phyloP scores from a whole-genome alignment of 2,329 filamentous ascomycete species.

The Fusarium sp. region DNA sequence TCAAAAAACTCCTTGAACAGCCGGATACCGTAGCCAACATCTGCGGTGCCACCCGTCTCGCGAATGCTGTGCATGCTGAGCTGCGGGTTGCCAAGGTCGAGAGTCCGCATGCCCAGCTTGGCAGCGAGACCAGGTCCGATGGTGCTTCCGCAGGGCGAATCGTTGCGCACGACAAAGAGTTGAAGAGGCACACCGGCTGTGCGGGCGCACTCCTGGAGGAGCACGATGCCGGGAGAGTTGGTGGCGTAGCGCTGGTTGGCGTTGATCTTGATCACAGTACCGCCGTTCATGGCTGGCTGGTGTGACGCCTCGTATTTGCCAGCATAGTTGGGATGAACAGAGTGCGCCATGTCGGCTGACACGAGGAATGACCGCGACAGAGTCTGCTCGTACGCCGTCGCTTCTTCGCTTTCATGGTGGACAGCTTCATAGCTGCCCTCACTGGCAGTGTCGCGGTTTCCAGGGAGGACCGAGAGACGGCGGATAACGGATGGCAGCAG shows the following conservation, averaged over 20 bases:
- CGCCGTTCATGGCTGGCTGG: constrained; percentile 94
- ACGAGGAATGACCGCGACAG: constrained; percentile 91
- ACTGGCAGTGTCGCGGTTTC: constrained; percentile 72
- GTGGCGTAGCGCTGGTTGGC: constrained; percentile 97
- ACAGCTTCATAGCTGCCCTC: constrained; percentile 68
- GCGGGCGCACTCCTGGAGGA: constrained; percentile 87
- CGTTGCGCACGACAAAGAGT: constrained; percentile 95
- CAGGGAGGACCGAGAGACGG: constrained; percentile 83
- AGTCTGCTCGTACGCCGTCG: constrained; percentile 93
- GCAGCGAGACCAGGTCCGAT: constrained; percentile 98
- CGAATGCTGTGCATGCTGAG: constrained; percentile 97
- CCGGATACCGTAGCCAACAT: constrained; percentile 86
- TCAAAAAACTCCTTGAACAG: constrained; percentile 90
- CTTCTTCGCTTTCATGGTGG: constrained; percentile 68
- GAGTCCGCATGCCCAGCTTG: constrained; percentile 84
- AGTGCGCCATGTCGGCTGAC: constrained; percentile 97
- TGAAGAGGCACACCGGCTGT: constrained; percentile 84
- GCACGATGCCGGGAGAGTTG: constrained; percentile 92
- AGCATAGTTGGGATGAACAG: constrained; percentile 93
- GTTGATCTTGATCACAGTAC: constrained; percentile 97
- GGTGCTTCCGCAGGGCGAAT: constrained; percentile 92
- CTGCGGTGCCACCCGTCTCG: constrained; percentile 88
- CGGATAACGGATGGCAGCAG: constrained; percentile 87
- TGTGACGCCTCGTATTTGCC: constrained; percentile 93
- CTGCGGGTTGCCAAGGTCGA: constrained; percentile 95